Conservation (phyloP, 306 rosid genomes). For the Trifolium repens region DNA sequence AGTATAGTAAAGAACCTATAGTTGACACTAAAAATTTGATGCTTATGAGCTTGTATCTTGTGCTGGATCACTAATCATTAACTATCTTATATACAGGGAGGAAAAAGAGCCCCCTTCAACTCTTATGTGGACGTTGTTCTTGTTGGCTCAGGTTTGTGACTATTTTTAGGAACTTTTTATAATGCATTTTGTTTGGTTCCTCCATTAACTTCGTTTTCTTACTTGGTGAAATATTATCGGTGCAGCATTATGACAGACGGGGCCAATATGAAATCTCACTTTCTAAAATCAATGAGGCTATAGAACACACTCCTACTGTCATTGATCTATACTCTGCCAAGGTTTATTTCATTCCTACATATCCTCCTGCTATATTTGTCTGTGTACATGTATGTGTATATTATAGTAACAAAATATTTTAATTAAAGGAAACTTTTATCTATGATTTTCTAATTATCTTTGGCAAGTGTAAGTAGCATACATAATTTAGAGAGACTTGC, state of each 20-base stretch:
- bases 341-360: constrained; percentile 56
- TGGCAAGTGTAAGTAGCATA: background rate
- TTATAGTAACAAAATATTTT: constrained; percentile 12
- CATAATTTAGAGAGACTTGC: background rate
- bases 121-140: constrained; percentile 88
- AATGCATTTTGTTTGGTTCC: constrained; percentile 16
- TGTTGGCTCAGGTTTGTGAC: constrained; percentile 85
- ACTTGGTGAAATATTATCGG: constrained; percentile 36
- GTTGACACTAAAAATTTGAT: constrained; percentile 26
- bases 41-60: constrained; percentile 25
- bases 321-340: constrained; percentile 93
- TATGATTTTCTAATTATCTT: constrained; percentile 27
- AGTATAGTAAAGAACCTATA: constrained; percentile 10
- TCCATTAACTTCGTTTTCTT: background rate
- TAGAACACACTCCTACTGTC: constrained; percentile 94
- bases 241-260: constrained; percentile 95
- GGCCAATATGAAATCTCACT: constrained; percentile 81
- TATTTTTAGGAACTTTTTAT: constrained; percentile 20
- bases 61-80: constrained; percentile 30
- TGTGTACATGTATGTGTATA: background rate
- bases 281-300: constrained; percentile 86
- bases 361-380: background rate
- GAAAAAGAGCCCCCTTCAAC: constrained; percentile 97
- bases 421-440: constrained; percentile 4
- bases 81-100: constrained; percentile 59